Conservation (phyloP, 2,329 filamentous ascomycete species). For the Ceratocystis eucalypticola region DNA sequence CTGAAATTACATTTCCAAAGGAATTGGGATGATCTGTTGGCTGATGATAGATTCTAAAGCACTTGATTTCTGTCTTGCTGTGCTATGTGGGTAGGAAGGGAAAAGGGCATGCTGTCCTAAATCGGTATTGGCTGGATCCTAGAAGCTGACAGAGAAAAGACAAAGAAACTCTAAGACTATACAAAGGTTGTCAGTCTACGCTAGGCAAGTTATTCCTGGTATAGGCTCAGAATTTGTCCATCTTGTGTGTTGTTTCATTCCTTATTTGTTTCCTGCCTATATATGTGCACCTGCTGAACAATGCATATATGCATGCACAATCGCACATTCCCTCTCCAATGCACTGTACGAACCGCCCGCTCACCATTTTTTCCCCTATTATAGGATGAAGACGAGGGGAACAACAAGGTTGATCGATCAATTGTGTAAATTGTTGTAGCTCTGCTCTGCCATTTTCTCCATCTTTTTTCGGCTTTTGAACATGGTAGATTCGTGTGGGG, state of each 20-base stretch:
- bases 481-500: constrained; percentile 1
- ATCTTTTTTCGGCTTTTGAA: not conserved
- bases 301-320: not conserved
- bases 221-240: not conserved
- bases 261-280: not conserved
- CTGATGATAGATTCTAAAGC: no score
- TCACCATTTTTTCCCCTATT: not conserved
- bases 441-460: not conserved
- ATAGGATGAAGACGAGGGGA: not conserved
- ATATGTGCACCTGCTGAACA: not conserved
- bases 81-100: no score
- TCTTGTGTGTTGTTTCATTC: not conserved
- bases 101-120: no score
- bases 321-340: not conserved
- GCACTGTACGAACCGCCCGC: not conserved
- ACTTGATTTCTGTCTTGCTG: no score
- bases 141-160: not conserved
- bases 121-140: not conserved
- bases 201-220: not conserved
- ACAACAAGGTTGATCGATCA: not conserved
- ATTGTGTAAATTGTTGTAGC: not conserved
- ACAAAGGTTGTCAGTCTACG: not conserved
- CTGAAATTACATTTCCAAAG: no score
- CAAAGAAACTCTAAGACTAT: not conserved
- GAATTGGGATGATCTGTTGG: no score